Evolutionary conservation across 2,329 filamentous ascomycete genomes (phyloP).

Genomic region (Arachnomyces sp.): DNA sequence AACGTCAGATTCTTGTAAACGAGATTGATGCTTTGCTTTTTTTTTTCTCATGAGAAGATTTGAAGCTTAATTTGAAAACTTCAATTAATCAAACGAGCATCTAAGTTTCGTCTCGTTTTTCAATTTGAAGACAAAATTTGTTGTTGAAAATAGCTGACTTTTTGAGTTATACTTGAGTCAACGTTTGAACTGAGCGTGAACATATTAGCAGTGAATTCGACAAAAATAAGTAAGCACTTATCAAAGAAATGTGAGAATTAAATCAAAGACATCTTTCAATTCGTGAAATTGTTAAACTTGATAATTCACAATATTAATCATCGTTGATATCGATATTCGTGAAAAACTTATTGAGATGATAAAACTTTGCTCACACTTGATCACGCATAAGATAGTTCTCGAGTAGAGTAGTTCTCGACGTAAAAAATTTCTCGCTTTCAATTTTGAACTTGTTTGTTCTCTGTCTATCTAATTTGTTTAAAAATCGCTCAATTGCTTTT

Average conservation of each 20-base stretch:
- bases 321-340: constrained; percentile 45
- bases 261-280: constrained; percentile 46
- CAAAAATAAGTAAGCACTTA: constrained; percentile 16
- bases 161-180: constrained; percentile 16
- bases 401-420: constrained; percentile 36
- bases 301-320: constrained; percentile 43
- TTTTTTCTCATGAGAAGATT: no score
- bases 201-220: background rate
- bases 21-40: no score
- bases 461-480: constrained; percentile 44
- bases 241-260: constrained; percentile 35
- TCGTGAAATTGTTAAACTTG: constrained; percentile 40
- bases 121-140: constrained; percentile 10
- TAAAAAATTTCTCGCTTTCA: constrained; percentile 35
- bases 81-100: constrained; percentile 1
- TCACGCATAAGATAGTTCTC: constrained; percentile 54
- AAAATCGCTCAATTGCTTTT: constrained; percentile 40
- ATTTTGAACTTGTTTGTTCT: constrained; percentile 28
- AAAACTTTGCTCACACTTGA: constrained; percentile 43
- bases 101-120: constrained; percentile 11
- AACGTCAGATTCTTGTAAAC: no score
- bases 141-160: constrained; percentile 15
- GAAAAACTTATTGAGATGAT: constrained; percentile 47
- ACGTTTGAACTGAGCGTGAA: constrained; percentile 10
- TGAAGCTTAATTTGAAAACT: no score